Conservation (phyloP, 768 basidiomycete species). For the Boletus subcaerulescens region DNA sequence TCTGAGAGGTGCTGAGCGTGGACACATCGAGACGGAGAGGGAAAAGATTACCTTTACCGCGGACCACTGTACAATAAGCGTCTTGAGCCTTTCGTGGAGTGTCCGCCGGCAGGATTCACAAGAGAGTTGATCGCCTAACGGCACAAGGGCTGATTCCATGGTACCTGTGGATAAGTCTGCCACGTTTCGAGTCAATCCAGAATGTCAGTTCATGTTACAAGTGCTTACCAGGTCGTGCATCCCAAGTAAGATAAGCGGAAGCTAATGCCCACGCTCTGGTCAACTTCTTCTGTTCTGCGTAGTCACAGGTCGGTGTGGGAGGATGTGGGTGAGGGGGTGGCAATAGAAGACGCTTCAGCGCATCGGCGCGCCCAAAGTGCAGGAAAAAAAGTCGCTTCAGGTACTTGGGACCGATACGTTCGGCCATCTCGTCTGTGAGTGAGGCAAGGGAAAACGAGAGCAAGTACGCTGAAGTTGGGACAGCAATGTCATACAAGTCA, state of each 20-base stretch:
- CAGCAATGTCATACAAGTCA: constrained; percentile 71
- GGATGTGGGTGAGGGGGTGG: constrained; percentile 74
- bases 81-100: constrained; percentile 64
- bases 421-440: constrained; percentile 68
- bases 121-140: constrained; percentile 62
- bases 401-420: constrained; percentile 70
- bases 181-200: neutral
- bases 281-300: constrained; percentile 72
- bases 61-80: constrained; percentile 73
- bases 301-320: constrained; percentile 67
- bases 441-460: constrained; percentile 66
- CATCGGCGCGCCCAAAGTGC: constrained; percentile 79
- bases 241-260: constrained; percentile 81
- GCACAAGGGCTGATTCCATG: constrained; percentile 70
- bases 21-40: neutral
- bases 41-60: constrained; percentile 57
- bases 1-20: constrained; percentile 33
- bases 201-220: neutral
- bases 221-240: constrained; percentile 68
- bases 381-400: constrained; percentile 80
- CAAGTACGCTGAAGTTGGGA: constrained; percentile 70
- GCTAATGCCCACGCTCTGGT: constrained; percentile 82
- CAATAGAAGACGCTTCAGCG: constrained; percentile 73
- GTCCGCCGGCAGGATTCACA: constrained; percentile 67
- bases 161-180: constrained; percentile 69